phyloP scores from a whole-genome alignment of 345 rosid species.

The Salix arbutifolia region DNA sequence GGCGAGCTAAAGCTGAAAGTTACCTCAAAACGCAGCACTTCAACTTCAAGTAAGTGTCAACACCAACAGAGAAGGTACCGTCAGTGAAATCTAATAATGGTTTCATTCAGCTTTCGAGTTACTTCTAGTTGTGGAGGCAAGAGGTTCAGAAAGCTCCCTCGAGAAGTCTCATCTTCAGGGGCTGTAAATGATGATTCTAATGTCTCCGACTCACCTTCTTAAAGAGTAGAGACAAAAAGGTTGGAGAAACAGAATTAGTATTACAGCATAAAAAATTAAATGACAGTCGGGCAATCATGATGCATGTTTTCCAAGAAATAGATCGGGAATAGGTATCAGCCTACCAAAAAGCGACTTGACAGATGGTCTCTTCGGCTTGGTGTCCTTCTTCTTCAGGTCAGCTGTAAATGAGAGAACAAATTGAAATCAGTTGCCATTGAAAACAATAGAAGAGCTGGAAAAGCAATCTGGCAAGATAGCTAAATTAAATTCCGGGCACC shows the following conservation, averaged over 20 bases:
- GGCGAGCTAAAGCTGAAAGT: conserved; percentile 10
- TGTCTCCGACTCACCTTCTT: conserved; percentile 52
- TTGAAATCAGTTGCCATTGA: neutral
- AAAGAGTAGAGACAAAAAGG: conserved; percentile 2
- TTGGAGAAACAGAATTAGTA: neutral
- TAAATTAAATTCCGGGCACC: neutral
- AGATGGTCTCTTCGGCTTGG: conserved; percentile 62
- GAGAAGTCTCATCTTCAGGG: conserved; percentile 23
- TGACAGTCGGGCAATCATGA: neutral
- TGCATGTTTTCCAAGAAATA: neutral
- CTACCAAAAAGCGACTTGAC: conserved; percentile 82
- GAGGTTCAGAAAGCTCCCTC: conserved; percentile 50
- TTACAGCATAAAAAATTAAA: neutral
- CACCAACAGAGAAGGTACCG: neutral
- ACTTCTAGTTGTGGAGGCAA: conserved; percentile 38
- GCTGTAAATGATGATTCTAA: conserved; percentile 42
- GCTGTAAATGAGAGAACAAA: conserved; percentile 33
- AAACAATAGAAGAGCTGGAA: neutral
- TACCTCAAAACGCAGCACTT: conserved; percentile 12
- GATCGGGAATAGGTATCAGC: neutral
- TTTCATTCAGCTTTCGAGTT: conserved; percentile 17
- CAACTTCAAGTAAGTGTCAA: neutral
- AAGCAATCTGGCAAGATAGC: conserved; percentile 1
- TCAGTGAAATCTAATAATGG: conserved; percentile 1
- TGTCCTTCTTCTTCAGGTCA: conserved; percentile 69